Evolutionary conservation across 2,329 filamentous ascomycete genomes (phyloP), one percentile per base, ranked within the genome.

Genomic region (Pseudopyrenochaeta lycopersici): DNA sequence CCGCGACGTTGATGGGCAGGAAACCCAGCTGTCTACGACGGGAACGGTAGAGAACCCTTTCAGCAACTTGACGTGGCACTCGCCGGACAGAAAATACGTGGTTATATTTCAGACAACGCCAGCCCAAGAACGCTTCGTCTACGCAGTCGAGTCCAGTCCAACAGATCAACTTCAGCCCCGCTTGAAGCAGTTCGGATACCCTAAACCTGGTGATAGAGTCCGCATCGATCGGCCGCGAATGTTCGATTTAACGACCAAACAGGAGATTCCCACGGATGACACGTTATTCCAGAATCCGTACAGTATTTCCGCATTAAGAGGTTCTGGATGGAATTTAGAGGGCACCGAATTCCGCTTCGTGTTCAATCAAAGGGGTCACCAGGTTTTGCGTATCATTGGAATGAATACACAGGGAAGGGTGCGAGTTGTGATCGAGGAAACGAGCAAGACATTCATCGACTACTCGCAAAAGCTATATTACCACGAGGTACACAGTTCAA

Each of bases 331-430:
- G 64, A 66, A 58, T 38, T 29, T 11, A 3, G 60, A 68, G 11
- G 56, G 63, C 15, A 62, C 52, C 23, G 66, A 69, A 36, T 69
- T 63, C 23, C 62, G 59, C 27, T 64, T 69, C 48, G 11, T 64
- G 17, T 69, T 58, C 58, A 67, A 63, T 39, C 52, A 69, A 47
- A 54, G 63, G 20, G 64, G 65, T n/a, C 60, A 66, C 42, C 55
- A 64, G 33, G 40, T 64, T 14, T 14, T 67, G 23, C 62, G 65
- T 23, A 44, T 69, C 31, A 40, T 69, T 39, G 66, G 65, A 21
- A 64, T 69, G 42, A 60, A 51, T 38, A 63, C 46, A 4, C 44
- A 59, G 30, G 66, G 66, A 49, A 17, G 38, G 4, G 63, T 69
- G 31, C 56, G 66, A 29, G 42, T 41, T 9, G 9, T 68, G 2